Evolutionary conservation across 768 basidiomycete species (phyloP), one percentile per base, ranked within the genome.

Genomic region (Russula compacta): DNA sequence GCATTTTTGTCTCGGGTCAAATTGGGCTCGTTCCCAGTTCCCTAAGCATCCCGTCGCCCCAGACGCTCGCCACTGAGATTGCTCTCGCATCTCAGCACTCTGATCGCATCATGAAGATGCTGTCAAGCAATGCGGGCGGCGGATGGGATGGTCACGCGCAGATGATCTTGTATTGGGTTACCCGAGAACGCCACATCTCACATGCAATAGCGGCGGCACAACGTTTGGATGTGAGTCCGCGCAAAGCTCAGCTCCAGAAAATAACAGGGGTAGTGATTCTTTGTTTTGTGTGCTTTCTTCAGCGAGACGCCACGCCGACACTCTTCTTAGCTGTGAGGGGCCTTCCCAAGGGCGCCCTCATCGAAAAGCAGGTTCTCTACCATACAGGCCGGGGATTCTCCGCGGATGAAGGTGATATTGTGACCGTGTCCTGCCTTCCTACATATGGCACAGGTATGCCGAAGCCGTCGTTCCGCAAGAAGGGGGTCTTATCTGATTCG

Each of bases 1-100:
- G 82, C 6, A 75, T 93, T n/a, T 92, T 91, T 66, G 77, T 98
- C 58, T 97, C 97, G 0, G 97, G 97, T 4, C 97, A 99, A 70
- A 98, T 99, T 49, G 92, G 92, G 0, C 77, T 99, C 21, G 76
- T 94, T 35, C 95, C 97, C 0, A 75, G 83, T 49, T 83, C 76
- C 49, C 76, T 98, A 33, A 69, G 78, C 2, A 75, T 98, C 3
- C 87, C 94, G 9, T 72, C 77, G 2, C 81, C 85, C 14, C 72
- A 63, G 3, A 84, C 79, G 10, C 69, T 90, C 55, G 73, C 81
- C 0, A 68, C 75, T 11, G 92, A 98, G 73, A 78, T 82, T 1
- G 86, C 89, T 1, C 76, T 98, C 8, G 79, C 82, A 1, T 79
- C 84, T 44, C 95, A 98, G 67, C 97, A 99, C 70, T 84, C 85